These are phyloP conservation scores for Westerdykella aurantiaca DNA, from an alignment of 2,329 filamentous ascomycete genomes.

Conservation along the genomic window DNA sequence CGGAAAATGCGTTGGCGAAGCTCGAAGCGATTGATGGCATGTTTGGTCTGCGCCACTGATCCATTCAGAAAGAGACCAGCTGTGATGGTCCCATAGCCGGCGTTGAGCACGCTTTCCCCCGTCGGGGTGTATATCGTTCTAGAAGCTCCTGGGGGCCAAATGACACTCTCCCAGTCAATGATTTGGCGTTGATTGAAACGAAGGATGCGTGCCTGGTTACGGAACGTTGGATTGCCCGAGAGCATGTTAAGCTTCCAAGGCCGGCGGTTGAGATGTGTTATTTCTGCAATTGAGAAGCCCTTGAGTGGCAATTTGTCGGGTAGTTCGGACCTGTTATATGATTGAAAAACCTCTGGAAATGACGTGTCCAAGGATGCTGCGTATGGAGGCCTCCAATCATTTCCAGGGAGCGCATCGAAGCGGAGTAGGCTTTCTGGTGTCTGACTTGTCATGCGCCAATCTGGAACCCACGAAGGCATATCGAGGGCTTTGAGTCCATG, in stretches of 20 bases:
- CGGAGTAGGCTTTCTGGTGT: neutral
- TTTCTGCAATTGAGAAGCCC: conserved; percentile 1
- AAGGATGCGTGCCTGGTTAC: neutral
- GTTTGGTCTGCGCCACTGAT: neutral
- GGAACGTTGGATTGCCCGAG: conserved; percentile 1
- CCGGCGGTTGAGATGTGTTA: conserved; percentile 1
- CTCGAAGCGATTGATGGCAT: conserved; percentile 1
- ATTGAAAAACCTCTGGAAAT: neutral
- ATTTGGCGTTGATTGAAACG: conserved; percentile 2
- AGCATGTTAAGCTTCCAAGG: neutral
- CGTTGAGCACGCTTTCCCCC: conserved; percentile 1
- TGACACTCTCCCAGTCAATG: conserved; percentile 2
- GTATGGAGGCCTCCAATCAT: neutral
- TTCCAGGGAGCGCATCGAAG: neutral
- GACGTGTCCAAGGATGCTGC: neutral
- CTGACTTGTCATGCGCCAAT: conserved; percentile 5
- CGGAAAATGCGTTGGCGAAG: conserved; percentile 2
- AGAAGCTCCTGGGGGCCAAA: neutral
- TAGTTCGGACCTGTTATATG: neutral
- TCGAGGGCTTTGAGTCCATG: neutral
- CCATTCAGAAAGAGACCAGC: neutral
- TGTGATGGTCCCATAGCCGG: conserved; percentile 3
- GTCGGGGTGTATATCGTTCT: neutral
- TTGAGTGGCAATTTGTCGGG: neutral
- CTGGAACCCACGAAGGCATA: conserved; percentile 8